Evolutionary conservation across 257 asterid species (phyloP), one percentile per base, ranked within the genome.

Genomic region (Sherardia arvensis): DNA sequence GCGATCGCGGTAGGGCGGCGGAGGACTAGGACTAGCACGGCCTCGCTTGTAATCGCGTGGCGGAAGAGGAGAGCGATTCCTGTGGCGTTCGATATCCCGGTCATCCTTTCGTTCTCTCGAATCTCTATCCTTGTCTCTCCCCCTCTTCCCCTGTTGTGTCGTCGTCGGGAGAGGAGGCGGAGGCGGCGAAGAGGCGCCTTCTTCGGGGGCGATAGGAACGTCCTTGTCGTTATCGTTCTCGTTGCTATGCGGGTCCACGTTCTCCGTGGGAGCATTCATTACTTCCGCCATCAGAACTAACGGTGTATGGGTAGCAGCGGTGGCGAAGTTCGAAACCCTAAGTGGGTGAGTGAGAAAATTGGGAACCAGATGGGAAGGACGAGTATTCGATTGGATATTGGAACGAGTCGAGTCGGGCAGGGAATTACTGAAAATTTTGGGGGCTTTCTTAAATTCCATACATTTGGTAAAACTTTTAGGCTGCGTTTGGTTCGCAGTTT

Each of bases 41-140:
- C 87, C 87, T 28, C 97, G 79, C 79, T 91, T 91, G 68, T 70
- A 82, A 38, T 85, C 97, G 62, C 96, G 83, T 1, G 85, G 91
- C 7, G 83, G 96, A 36, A 86, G 85, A 3, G 90, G 87, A 57
- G 96, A 87, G 26, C 97, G 83, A 53, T 87, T 83, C 45, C 96
- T 85, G 71, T 84, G 77, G 3, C 97, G 85, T 66, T 90, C 95
- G 29, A 68, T 77, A 59, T 87, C 95, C 30, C 97, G 79, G 62
- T 87, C 97, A 45, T 85, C 92, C n/a, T 88, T 83, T 66, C 95
- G 78, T 61, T 90, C 97, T 14, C 94, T 53, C 12, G 89, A 73
- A 38, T 85, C 91, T 3, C 92, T 85, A 11, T 84, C 95, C 21
- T 95, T 85, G 59, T 86, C 78, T 20, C 95, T 65, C 5, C 65